Base-by-base conservation (phyloP, 805 yeast genomes). In the Pichia manshurica region DNA sequence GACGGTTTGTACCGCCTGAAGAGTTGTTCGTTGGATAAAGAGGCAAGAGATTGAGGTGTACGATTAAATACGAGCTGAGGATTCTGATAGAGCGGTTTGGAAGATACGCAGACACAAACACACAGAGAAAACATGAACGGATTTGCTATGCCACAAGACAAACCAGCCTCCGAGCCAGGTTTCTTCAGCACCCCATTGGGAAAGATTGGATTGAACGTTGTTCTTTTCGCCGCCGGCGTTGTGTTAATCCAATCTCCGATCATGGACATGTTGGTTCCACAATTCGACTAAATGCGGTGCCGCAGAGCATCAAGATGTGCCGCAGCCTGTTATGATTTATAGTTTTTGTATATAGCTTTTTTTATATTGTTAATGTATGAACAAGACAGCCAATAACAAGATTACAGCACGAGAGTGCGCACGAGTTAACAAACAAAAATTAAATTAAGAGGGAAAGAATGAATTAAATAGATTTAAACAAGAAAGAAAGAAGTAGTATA, bases 211-310 rank as follows among this genome's bases (percentile, higher is more conserved):
- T 64, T 84, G 39, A 84, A 85, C 66, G 78, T 77, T 50, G 73
- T 72, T 35, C 71, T 84, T 52, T 85, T 86, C 60, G 77, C 76
- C 49, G 79, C 84, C 42, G 93, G 93, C 63, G 85, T 84, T 56
- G 79, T 80, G 21, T 78, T 85, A 65, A 78, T 86, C 56, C 87
- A 82, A 70, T 82, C 89, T 42, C 84, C 90, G 56, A 67, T 83
- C 59, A 82, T 83, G 87, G 91, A 84, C 49, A 77, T 82, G 78
- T 69, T 85, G 69, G 89, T 84, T 58, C 93, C 93, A 45, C 91
- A 84, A 56, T 56, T 67, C 39, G 64, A 58, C 52, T 61, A 56
- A 39, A 33, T 28, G 20, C n/a, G 12, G n/a, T n/a, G n/a, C n/a
- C 23, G 4, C 4, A 7, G 17, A n/a, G 23, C 8, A 12, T 21